phyloP scores from a whole-genome alignment of 441 rosid genomes.

The Jatropha podagrica region DNA sequence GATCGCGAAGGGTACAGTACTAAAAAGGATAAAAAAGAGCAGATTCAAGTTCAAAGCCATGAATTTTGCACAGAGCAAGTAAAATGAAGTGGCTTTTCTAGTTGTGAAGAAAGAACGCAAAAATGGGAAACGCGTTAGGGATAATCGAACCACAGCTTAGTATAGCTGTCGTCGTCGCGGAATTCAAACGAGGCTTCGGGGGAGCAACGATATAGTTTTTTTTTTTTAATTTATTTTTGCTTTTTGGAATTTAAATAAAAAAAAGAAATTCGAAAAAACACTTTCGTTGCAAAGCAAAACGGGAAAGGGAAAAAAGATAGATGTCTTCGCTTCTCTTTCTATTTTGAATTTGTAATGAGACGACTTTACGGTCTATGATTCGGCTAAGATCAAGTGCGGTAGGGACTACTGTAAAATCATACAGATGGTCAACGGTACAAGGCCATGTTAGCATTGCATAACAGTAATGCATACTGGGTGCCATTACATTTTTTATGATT shows the following conservation, averaged over 20 bases:
- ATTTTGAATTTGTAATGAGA: conserved; percentile 1
- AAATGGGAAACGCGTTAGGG: conserved; percentile 10
- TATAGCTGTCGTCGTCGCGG: conserved; percentile 15
- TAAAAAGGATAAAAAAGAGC: conserved; percentile 28
- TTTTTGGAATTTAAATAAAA: neutral
- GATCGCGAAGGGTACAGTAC: conserved; percentile 23
- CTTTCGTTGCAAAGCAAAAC: neutral
- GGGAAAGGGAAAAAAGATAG: neutral
- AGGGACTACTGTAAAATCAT: neutral
- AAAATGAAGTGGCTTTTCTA: conserved; percentile 5
- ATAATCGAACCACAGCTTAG: conserved; percentile 18
- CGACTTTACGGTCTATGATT: neutral
- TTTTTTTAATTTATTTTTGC: neutral
- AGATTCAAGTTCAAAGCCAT: conserved; percentile 27
- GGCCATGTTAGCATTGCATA: no score
- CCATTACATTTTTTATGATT: no score
- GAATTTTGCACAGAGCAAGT: neutral
- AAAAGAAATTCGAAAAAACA: neutral
- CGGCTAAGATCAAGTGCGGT: neutral
- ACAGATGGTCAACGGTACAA: neutral
- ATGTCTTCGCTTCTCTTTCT: neutral
- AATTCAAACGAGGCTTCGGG: neutral
- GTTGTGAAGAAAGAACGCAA: neutral
- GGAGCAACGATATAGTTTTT: neutral
- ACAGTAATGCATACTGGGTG: no score